Evolutionary conservation across 495 filamentous ascomycete genomes (phyloP).

Genomic region (Aspergillus carlsbadensis): DNA sequence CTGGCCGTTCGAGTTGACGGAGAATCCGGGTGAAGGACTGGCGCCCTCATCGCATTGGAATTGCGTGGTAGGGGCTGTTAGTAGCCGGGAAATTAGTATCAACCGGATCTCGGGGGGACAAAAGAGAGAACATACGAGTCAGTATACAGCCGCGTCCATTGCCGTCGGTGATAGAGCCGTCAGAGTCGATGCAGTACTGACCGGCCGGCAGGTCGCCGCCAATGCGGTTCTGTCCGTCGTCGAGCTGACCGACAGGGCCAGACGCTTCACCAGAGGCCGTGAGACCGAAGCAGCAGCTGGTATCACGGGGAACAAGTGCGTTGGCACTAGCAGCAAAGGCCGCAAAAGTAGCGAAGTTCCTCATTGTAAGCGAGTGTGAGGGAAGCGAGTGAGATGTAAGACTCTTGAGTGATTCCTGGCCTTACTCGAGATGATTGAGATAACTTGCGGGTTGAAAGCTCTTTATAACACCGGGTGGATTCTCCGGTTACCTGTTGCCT

Average conservation of each 20-base stretch:
- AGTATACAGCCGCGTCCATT: conserved; percentile 57
- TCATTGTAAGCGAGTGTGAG: conserved; percentile 26
- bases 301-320: conserved; percentile 38
- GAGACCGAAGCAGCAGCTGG: conserved; percentile 52
- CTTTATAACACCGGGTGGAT: conserved; percentile 24
- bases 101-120: conserved; percentile 2
- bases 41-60: conserved; percentile 64
- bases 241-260: conserved; percentile 52
- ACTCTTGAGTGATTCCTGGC: conserved; percentile 29
- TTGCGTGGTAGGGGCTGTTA: conserved; percentile 54
- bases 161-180: conserved; percentile 51
- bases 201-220: conserved; percentile 40
- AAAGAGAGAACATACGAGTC: conserved; percentile 38
- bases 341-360: conserved; percentile 33
- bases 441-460: conserved; percentile 68
- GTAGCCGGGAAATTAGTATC: conserved; percentile 14
- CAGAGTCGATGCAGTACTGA: conserved; percentile 46
- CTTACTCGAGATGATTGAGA: conserved; percentile 37
- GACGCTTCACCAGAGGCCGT: conserved; percentile 45
- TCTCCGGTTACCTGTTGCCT: not conserved
- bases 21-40: conserved; percentile 44
- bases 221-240: conserved; percentile 55
- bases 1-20: conserved; percentile 46
- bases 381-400: conserved; percentile 12
- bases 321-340: conserved; percentile 40